Evolutionary conservation across 306 rosid species (phyloP).

Genomic region (Senna tora): DNA sequence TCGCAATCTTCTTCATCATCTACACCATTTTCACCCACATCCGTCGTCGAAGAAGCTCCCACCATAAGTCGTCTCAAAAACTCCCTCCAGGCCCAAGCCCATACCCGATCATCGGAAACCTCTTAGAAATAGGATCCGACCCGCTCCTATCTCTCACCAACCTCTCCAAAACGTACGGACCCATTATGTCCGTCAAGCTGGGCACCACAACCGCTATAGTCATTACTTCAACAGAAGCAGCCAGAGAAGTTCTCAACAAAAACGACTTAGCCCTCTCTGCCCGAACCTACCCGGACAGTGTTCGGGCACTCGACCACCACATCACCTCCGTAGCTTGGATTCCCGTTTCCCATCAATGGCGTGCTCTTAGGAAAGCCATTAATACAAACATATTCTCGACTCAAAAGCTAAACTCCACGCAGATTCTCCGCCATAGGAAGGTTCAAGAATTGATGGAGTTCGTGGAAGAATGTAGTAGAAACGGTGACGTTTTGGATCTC

Average conservation of each 20-base stretch:
- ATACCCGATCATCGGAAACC: neutral
- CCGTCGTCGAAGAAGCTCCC: too few relatives aligned
- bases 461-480: neutral
- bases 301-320: neutral
- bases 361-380: neutral
- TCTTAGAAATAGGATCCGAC: neutral
- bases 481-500: neutral
- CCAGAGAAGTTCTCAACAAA: neutral
- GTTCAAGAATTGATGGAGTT: neutral
- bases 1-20: too few relatives aligned
- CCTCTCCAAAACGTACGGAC: neutral
- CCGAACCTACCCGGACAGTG: neutral
- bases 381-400: neutral
- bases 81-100: neutral
- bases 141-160: neutral
- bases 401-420: neutral
- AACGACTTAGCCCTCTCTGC: neutral
- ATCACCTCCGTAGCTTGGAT: neutral
- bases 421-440: slow-evolving; percentile 1
- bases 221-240: neutral
- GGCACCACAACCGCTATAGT: neutral
- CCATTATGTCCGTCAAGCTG: neutral
- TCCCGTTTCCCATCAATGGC: neutral
- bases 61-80: too few relatives aligned
- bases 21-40: too few relatives aligned